Percentiles rank a stretch among this genome's conserved stretches.
These are phyloP conservation scores for Aspergillus panamensis DNA, from an alignment of 495 filamentous ascomycete genomes.

Conservation along the genomic window DNA sequence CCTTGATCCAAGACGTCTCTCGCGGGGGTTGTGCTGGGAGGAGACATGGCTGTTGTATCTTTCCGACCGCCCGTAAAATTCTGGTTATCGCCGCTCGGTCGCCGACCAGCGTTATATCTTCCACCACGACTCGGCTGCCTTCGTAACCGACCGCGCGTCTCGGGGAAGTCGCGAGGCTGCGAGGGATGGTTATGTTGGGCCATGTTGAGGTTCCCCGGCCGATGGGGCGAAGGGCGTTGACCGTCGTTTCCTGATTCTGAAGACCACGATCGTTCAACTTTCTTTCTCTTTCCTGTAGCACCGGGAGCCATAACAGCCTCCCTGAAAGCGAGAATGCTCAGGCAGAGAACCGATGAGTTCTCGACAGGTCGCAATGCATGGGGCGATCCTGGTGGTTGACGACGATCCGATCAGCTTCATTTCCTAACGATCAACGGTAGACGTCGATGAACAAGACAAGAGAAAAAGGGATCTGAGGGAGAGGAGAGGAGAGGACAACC, in stretches of 20 bases:
- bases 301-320: conserved; percentile 48
- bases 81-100: conserved; percentile 28
- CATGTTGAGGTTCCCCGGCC: conserved; percentile 56
- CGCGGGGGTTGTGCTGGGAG: conserved; percentile 31
- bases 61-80: conserved; percentile 33
- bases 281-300: conserved; percentile 56
- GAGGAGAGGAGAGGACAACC: conserved; percentile 10
- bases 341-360: conserved; percentile 29
- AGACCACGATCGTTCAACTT: conserved; percentile 51
- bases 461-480: background rate
- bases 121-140: conserved; percentile 44
- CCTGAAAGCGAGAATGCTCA: conserved; percentile 27
- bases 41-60: conserved; percentile 37
- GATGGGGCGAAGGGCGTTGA: conserved; percentile 60
- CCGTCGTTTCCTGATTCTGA: conserved; percentile 50
- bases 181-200: conserved; percentile 51
- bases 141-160: conserved; percentile 43
- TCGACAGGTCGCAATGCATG: conserved; percentile 41
- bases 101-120: conserved; percentile 37
- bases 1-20: conserved; percentile 26
- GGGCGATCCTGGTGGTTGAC: conserved; percentile 25
- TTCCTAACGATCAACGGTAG: background rate
- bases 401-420: conserved; percentile 17
- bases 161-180: conserved; percentile 39
- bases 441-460: background rate